These are phyloP conservation scores for Euphrasia arctica DNA, from an alignment of 305 asterid genomes.

Conservation along the genomic window DNA sequence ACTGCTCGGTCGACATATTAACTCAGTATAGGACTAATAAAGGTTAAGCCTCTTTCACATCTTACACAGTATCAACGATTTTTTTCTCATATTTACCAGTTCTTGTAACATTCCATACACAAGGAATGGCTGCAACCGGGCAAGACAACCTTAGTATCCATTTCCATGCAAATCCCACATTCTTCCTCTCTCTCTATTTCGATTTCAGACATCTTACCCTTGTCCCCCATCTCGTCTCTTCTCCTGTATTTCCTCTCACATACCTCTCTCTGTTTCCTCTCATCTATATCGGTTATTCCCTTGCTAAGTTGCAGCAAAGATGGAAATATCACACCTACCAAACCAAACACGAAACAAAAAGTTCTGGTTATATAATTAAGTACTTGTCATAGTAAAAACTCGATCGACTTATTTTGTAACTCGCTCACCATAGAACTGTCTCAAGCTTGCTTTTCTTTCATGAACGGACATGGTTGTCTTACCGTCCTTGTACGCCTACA, in stretches of 20 bases:
- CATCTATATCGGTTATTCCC: slow-evolving; percentile 80
- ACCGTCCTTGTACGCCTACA: slow-evolving; percentile 85
- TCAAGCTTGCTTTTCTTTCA: slow-evolving; percentile 75
- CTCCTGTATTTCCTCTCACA: slow-evolving; percentile 55
- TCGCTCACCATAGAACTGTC: slow-evolving; percentile 80
- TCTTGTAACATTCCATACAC: slow-evolving; percentile 69
- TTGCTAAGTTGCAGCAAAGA: slow-evolving; percentile 74
- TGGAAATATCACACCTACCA: slow-evolving; percentile 85
- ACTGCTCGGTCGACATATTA: no score
- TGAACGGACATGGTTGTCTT: slow-evolving; percentile 68
- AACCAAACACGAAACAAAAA: not conserved
- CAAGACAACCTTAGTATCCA: slow-evolving; percentile 73
- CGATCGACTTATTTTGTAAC: not conserved
- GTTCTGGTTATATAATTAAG: not conserved
- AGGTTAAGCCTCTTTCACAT: not conserved
- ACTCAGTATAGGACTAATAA: no score
- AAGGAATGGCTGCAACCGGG: slow-evolving; percentile 81
- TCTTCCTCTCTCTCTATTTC: slow-evolving; percentile 91
- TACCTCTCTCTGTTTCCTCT: slow-evolving; percentile 69
- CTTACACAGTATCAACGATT: not conserved
- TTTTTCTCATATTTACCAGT: slow-evolving; percentile 51
- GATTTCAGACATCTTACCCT: slow-evolving; percentile 74
- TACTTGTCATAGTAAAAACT: not conserved
- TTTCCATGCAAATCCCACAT: slow-evolving; percentile 92
- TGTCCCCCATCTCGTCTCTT: slow-evolving; percentile 48